A percentile compares a stretch with the other conserved stretches of the same genome.
These are phyloP conservation scores for Fusarium marasasianum DNA, from an alignment of 2,329 filamentous ascomycete species.

Conservation along the genomic window DNA sequence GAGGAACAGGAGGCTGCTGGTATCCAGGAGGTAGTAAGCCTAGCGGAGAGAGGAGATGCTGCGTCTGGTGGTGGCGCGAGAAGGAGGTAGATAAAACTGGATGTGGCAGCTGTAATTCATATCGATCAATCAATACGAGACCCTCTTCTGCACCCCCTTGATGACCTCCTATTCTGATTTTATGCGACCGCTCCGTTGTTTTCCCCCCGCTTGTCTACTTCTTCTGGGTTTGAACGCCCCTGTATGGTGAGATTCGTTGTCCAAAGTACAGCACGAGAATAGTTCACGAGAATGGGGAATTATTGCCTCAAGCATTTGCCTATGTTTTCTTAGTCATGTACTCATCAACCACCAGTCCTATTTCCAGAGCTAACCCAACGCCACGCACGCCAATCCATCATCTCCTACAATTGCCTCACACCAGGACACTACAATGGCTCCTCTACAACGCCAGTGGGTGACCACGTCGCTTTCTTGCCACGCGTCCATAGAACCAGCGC, in stretches of 20 bases:
- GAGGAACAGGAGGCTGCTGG: slow-evolving; percentile 96
- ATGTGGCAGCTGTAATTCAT: not conserved
- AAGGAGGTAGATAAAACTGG: slow-evolving; percentile 40
- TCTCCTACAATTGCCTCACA: not conserved
- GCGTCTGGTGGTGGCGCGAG: slow-evolving; percentile 49
- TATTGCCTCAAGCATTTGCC: not conserved
- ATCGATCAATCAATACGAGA: not conserved
- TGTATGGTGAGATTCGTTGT: not conserved
- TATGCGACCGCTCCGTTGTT: not conserved
- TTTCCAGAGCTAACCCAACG: not conserved
- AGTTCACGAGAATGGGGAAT: not conserved
- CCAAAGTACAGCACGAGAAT: not conserved
- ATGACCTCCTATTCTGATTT: too few relatives aligned
- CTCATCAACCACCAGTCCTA: not conserved
- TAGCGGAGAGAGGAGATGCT: slow-evolving; percentile 76
- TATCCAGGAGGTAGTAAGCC: slow-evolving; percentile 91
- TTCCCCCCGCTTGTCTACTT: not conserved
- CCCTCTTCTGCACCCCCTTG: not conserved
- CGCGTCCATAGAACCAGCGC: slow-evolving; percentile 42
- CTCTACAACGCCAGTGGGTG: slow-evolving; percentile 45
- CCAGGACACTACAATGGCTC: slow-evolving; percentile 34
- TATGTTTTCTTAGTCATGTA: not conserved
- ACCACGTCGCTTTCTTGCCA: slow-evolving; percentile 44
- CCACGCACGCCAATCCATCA: not conserved
- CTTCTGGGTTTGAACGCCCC: not conserved